Base-by-base conservation (phyloP, 192 early-diverging fungal genomes). In the Coemansia sp. region DNA sequence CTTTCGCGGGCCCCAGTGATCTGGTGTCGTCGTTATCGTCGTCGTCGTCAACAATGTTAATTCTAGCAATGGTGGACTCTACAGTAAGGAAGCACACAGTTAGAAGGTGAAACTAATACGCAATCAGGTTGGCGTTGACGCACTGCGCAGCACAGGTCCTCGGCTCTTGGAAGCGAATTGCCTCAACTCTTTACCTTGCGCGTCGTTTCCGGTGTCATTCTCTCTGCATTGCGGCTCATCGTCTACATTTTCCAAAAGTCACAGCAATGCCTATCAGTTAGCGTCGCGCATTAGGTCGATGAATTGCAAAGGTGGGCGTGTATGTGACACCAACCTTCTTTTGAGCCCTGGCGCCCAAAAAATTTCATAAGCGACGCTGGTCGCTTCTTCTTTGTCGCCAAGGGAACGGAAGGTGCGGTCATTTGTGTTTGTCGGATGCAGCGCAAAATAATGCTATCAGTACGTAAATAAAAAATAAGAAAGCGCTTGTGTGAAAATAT, bases 351-450 rank as follows among this genome's bases (percentile, higher is more conserved):
- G 58, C 67, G 69, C 6, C 76, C 76, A 53, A 77, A 77, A 19
- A 77, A 77, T 13, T 42, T 38, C 67, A 77, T 69, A 14, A 77
- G 58, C 14, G 76, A 77, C 8, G 76, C 62, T 37, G 76, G 40
- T 59, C 66, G 65, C 50, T 73, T 77, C 70, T 67, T 72, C 42
- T 68, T 70, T 16, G 47, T 28, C 1, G 43, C 30, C 37, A 37
- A 16, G 3, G 62, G 58, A 23, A 42, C 37, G 14, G 49, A 59
- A 5, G 46, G n/a, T 19, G n/a, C 17, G 4, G 47, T 62, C 59
- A 62, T 67, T 13, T 44, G 43, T 44, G 43, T 44, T 14, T 6
- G 43, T 19, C 43, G 17, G 17, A 44, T 44, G 43, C 16, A 44
- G 4, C 2, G 43, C 43, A 17, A 16, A 44, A 44, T 17, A 44